A percentile compares a stretch with the other conserved stretches of the same genome.
These are phyloP conservation scores for Benincasa hispida DNA, from an alignment of 306 rosid genomes.

Conservation along the genomic window DNA sequence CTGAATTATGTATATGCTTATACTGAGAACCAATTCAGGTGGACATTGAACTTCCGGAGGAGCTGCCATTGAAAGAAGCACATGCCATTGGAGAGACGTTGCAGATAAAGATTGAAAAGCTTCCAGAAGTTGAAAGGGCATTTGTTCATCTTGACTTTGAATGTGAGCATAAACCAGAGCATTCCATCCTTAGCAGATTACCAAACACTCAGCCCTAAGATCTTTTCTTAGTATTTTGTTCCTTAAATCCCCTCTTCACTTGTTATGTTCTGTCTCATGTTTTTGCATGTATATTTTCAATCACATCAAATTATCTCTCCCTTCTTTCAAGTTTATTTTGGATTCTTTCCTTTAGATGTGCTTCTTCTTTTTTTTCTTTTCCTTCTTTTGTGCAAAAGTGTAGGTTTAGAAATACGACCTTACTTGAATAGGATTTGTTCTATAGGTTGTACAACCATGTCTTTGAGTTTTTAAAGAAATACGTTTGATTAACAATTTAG, in stretches of 20 bases:
- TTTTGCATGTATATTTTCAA: neutral
- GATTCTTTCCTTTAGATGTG: neutral
- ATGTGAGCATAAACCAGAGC: slow-evolving; percentile 94
- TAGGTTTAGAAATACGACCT: too few relatives aligned
- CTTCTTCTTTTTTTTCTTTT: too few relatives aligned
- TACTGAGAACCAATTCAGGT: slow-evolving; percentile 40
- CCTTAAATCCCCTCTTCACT: neutral
- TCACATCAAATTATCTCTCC: neutral
- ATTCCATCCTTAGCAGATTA: slow-evolving; percentile 52
- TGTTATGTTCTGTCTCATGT: neutral
- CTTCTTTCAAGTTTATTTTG: neutral
- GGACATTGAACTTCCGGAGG: slow-evolving; percentile 88
- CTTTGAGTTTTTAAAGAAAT: too few relatives aligned
- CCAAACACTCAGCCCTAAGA: slow-evolving; percentile 38
- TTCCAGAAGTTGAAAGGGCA: slow-evolving; percentile 77
- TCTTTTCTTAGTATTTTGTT: neutral
- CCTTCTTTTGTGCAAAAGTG: neutral
- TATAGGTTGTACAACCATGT: too few relatives aligned
- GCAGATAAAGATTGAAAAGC: slow-evolving; percentile 64
- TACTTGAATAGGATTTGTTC: too few relatives aligned
- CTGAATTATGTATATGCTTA: neutral
- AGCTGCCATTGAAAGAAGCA: slow-evolving; percentile 66
- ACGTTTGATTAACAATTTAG: too few relatives aligned
- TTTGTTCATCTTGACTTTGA: slow-evolving; percentile 96
- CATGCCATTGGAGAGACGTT: slow-evolving; percentile 66